Evolutionary conservation across 2,329 filamentous ascomycete genomes (phyloP).

Genomic region (Chaetomiaceae sp.): DNA sequence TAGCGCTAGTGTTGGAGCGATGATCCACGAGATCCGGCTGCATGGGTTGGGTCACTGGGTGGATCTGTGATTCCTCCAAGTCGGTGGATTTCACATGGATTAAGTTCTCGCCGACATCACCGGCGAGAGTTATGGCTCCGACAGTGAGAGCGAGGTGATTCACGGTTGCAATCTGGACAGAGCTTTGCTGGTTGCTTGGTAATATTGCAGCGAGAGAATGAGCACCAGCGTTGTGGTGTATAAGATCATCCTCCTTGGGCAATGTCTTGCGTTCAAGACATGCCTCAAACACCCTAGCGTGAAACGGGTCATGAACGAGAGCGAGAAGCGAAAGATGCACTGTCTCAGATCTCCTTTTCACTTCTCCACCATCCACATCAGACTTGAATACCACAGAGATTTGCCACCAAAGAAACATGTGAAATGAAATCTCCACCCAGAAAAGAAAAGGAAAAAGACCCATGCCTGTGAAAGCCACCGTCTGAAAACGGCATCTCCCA

Average conservation of each 20-base stretch:
- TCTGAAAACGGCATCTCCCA: slow-evolving; percentile 4
- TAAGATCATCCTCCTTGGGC: slow-evolving; percentile 1
- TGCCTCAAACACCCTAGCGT: slow-evolving; percentile 4
- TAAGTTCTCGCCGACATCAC: no score
- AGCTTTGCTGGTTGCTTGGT: slow-evolving; percentile 13
- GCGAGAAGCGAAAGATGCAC: slow-evolving; percentile 18
- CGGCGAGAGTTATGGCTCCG: no score
- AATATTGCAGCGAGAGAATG: slow-evolving; percentile 16
- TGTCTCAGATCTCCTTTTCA: slow-evolving; percentile 5
- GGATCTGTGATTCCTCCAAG: background rate
- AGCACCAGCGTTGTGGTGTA: slow-evolving; percentile 13
- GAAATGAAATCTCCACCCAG: slow-evolving; percentile 9
- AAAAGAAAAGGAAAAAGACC: slow-evolving; percentile 4
- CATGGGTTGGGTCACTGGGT: slow-evolving; percentile 1
- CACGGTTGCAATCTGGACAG: background rate
- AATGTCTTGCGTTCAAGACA: background rate
- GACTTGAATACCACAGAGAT: background rate
- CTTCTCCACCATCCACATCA: background rate
- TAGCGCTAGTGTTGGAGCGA: background rate
- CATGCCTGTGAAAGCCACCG: slow-evolving; percentile 1
- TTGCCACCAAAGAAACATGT: background rate
- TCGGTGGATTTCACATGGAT: no score
- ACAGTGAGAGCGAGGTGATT: no score
- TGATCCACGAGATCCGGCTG: slow-evolving; percentile 3
- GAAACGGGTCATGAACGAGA: slow-evolving; percentile 15